Conservation (phyloP, 108 stramenopile genomes). For the Fragilariopsis cylindrus region DNA sequence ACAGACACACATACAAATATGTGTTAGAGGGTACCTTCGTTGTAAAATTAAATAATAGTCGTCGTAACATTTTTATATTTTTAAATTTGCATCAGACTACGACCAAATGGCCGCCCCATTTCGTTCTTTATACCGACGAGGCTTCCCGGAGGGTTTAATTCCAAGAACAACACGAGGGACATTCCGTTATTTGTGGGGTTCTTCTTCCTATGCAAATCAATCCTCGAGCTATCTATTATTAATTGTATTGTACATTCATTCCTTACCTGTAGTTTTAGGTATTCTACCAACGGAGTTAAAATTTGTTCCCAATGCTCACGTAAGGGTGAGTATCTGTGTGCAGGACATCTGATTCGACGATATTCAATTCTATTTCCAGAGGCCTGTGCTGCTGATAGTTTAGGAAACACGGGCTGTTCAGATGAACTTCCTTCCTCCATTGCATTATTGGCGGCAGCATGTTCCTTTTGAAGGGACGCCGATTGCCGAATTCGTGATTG, state of each 20-base stretch:
- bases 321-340: constrained; percentile 66
- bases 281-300: constrained; percentile 75
- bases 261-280: constrained; percentile 91
- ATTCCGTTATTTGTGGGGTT: constrained; percentile 26
- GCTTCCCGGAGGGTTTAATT: constrained; percentile 69
- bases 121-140: constrained; percentile 46
- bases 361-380: constrained; percentile 80
- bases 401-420: constrained; percentile 80
- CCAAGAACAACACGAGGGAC: constrained; percentile 63
- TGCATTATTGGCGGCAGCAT: constrained; percentile 6
- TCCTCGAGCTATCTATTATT: background rate
- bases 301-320: constrained; percentile 34
- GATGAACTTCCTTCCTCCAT: constrained; percentile 44
- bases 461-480: constrained; percentile 66
- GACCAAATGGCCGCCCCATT: constrained; percentile 35
- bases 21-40: background rate
- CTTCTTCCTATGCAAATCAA: constrained; percentile 37
- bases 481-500: constrained; percentile 80
- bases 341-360: constrained; percentile 93
- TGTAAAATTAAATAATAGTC: constrained; percentile 3
- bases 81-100: constrained; percentile 53
- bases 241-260: background rate
- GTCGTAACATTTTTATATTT: constrained; percentile 4
- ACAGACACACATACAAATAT: background rate
- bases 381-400: constrained; percentile 72